Base-by-base conservation (phyloP, 192 early-diverging fungal genomes). In the Neocallimastix lanati region DNA sequence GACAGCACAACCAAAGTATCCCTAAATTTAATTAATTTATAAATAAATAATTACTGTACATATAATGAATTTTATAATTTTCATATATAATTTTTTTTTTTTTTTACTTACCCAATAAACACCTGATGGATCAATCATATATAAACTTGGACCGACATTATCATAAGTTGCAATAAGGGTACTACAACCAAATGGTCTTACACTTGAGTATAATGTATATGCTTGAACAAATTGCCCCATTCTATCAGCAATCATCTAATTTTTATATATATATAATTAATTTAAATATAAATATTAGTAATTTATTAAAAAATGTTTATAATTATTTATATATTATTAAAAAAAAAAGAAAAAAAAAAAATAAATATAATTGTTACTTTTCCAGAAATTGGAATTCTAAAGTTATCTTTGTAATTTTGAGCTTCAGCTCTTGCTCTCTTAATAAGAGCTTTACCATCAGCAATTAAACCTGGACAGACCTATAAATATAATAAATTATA, bases 61-160 rank as follows among this genome's bases (percentile, higher is more conserved):
- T n/a, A n/a, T n/a, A n/a, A n/a, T n/a, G n/a, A n/a, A n/a, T n/a
- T n/a, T n/a, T n/a, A n/a, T n/a, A n/a, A n/a, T n/a, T n/a, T n/a
- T n/a, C n/a, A n/a, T n/a, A n/a, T n/a, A n/a, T n/a, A n/a, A n/a
- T n/a, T n/a, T n/a, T n/a, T n/a, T n/a, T n/a, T n/a, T n/a, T n/a
- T 76, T 7, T 0, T 50, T 21, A 80, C 83, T 79, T 87, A 95
- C 94, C 89, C 94, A 93, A 85, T 93, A 97, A 79, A 96, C 87
- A 80, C 98, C 98, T 79, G 95, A 96, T 12, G 98, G 98, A 85
- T 99, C 98, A 36, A 99, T 85, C 92, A 97, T 95, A 83, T 94
- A 95, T 79, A 99, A 87, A 78, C 90, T 90, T 29, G 96, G 95
- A 12, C 95, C 95, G 25, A 81, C 85, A 25, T 81, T 79, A 83